Base-by-base conservation (phyloP, 768 basidiomycete species). In the Tephrocybe sp. region DNA sequence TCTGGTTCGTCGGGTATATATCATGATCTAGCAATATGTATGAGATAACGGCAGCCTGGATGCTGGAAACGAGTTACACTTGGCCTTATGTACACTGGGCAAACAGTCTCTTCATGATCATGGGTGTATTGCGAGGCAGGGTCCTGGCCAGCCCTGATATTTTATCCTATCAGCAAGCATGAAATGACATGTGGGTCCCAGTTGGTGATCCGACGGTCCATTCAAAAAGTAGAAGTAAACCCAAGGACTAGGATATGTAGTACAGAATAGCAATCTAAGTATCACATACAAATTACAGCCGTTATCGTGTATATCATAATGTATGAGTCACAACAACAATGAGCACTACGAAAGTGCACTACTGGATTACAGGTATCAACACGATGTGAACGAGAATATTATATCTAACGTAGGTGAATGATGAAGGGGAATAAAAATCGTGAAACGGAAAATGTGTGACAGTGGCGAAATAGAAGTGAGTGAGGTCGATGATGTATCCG, bases 391-490 rank as follows among this genome's bases (percentile, higher is more conserved):
- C n/a, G 41, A 23, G 19, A 49, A 46, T 38, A 46, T 29, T 30
- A 41, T 23, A 19, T 2, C 13, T 6, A 16, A n/a, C n/a, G n/a
- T n/a, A n/a, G n/a, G 30, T 36, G 41, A 44, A 41, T 18, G 2
- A 36, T 43, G 37, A 38, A 53, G 4, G 23, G 15, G 27, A 49
- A 53, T 45, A 45, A 53, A 27, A 47, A 49, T 49, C 47, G 47
- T 47, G 11, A 16, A 49, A 42, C 4, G 21, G 31, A 38, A 38
- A 31, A 9, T 19, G 12, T 16, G n/a, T 21, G 23, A 27, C 12
- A 24, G 29, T 45, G 36, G 25, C 18, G 21, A 40, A 45, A 7
- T 13, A 38, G 11, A 29, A n/a, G 24, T 13, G 29, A 12, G 31
- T 13, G 30, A 18, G 30, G 15, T 18, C 16, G 43, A 38, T 29